Percentiles rank a stretch among this genome's conserved stretches.
Conservation (phyloP, 164 flowering plant genomes). For the Chimonanthus salicifolius region DNA sequence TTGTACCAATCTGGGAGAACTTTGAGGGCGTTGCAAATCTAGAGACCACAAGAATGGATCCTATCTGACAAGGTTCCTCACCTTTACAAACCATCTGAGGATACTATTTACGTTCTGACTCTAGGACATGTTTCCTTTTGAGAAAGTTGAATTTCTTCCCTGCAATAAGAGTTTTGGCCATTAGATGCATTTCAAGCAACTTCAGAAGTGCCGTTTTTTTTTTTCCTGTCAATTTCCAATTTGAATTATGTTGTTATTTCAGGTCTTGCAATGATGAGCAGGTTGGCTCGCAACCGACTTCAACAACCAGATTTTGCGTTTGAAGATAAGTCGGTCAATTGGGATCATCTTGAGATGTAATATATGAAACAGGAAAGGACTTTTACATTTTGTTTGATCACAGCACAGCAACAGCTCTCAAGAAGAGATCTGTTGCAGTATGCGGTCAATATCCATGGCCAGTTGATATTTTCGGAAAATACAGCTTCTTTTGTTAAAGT, state of each 20-base stretch:
- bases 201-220: too few relatives aligned
- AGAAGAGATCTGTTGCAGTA: not conserved
- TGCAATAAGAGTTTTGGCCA: not conserved
- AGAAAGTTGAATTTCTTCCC: too few relatives aligned
- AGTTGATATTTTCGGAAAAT: not conserved
- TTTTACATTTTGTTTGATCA: not conserved
- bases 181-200: not conserved
- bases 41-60: not conserved
- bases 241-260: slow-evolving; percentile 11
- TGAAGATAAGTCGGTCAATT: slow-evolving; percentile 38
- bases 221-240: not conserved
- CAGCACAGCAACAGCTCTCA: not conserved
- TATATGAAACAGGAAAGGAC: not conserved
- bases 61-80: not conserved
- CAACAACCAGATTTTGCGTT: slow-evolving; percentile 39
- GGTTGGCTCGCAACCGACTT: slow-evolving; percentile 57
- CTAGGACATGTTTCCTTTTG: too few relatives aligned
- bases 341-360: slow-evolving; percentile 28
- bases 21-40: not conserved
- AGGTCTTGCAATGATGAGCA: slow-evolving; percentile 86
- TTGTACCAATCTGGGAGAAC: not conserved
- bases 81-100: not conserved
- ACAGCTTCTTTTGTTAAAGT: not conserved
- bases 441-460: not conserved
- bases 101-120: not conserved